Conservation (phyloP, 352 stramenopile genomes). For the Globisporangium paroecandrum region DNA sequence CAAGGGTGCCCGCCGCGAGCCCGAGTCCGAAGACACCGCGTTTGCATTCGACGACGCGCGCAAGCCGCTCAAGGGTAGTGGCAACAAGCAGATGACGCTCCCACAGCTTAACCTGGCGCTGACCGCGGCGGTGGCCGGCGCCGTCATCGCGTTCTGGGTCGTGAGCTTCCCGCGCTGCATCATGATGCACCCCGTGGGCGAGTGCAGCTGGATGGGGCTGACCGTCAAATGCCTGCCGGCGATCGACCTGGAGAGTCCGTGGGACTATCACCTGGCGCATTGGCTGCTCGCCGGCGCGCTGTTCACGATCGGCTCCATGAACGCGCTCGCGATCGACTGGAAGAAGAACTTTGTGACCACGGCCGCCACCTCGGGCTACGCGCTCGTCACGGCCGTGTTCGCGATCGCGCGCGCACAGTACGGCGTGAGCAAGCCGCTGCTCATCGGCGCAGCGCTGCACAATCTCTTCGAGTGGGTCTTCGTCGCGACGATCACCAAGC, state of each 20-base stretch:
- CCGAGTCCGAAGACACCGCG: background rate
- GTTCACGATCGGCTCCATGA: conserved; percentile 12
- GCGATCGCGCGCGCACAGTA: conserved; percentile 16
- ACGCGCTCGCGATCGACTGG: conserved; percentile 4
- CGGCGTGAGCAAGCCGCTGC: conserved; percentile 11
- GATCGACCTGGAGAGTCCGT: conserved; percentile 12
- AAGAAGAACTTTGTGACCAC: conserved; percentile 13
- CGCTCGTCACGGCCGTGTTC: conserved; percentile 11
- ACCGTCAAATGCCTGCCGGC: conserved; percentile 14
- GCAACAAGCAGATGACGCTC: conserved; percentile 4
- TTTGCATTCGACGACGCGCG: background rate
- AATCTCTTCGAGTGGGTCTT: conserved; percentile 20
- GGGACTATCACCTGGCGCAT: conserved; percentile 15
- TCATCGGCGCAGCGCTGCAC: conserved; percentile 17
- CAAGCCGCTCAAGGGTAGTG: background rate
- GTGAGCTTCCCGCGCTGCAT: conserved; percentile 19
- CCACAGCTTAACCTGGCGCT: conserved; percentile 9
- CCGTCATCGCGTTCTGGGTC: conserved; percentile 17
- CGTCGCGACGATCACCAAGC: conserved; percentile 10
- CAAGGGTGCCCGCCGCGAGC: background rate
- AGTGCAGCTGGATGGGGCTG: conserved; percentile 14
- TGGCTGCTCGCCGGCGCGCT: conserved; percentile 17
- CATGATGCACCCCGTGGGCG: conserved; percentile 16
- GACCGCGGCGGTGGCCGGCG: conserved; percentile 1
- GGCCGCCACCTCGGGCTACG: conserved; percentile 9